A percentile compares a stretch with the other conserved stretches of the same genome.
phyloP scores from a whole-genome alignment of 169 alveolate species.

The Plasmodium yoelii region DNA sequence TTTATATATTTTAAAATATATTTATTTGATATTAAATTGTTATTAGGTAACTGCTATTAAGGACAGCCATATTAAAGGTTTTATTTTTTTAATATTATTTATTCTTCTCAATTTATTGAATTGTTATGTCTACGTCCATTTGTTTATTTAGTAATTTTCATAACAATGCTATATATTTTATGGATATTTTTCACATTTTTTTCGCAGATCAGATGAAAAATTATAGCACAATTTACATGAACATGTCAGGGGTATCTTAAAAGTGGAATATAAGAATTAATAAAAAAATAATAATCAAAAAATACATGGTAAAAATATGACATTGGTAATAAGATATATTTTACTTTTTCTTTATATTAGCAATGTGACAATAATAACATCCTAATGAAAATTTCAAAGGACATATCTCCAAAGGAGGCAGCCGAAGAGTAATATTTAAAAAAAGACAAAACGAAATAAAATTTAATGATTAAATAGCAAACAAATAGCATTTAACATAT shows the following conservation, averaged over 20 bases:
- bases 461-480: background rate
- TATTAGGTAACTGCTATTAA: conserved; percentile 55
- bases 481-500: background rate
- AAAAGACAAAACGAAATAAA: conserved; percentile 8
- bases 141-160: background rate
- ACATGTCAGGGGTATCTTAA: conserved; percentile 37
- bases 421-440: conserved; percentile 55
- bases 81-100: background rate
- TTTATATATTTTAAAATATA: conserved; percentile 5
- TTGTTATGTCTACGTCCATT: background rate
- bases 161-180: too few relatives aligned
- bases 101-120: background rate
- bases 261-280: conserved; percentile 1
- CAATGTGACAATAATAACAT: conserved; percentile 41
- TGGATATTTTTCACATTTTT: background rate
- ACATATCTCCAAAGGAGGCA: conserved; percentile 42
- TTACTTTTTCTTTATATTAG: conserved; percentile 4
- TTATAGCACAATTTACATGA: conserved; percentile 22
- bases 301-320: conserved; percentile 14
- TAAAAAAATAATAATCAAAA: conserved; percentile 12
- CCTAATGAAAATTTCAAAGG: conserved; percentile 32
- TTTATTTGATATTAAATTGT: conserved; percentile 9
- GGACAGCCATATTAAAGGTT: conserved; percentile 50
- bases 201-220: conserved; percentile 37
- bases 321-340: background rate